phyloP scores from a whole-genome alignment of 441 rosid species.

The Populus hybrid region DNA sequence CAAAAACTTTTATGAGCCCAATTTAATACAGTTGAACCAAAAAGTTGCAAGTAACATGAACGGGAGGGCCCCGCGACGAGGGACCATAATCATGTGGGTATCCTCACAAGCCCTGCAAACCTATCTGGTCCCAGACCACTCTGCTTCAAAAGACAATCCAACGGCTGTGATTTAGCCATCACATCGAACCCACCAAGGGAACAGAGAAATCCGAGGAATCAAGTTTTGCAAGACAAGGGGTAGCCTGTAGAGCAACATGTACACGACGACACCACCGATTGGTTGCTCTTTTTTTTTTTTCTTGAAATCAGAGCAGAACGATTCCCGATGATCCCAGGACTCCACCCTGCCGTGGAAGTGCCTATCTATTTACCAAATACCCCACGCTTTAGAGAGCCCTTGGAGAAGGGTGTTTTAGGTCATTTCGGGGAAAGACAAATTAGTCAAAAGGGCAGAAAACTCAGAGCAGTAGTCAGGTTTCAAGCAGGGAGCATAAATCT shows the following conservation, averaged over 20 bases:
- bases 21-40: background rate
- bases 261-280: slow-evolving; percentile 1
- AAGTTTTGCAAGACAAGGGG: background rate
- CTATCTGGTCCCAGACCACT: slow-evolving; percentile 2
- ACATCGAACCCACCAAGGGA: slow-evolving; percentile 1
- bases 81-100: background rate
- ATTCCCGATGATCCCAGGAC: slow-evolving; percentile 16
- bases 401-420: slow-evolving; percentile 1
- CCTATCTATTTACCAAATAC: background rate
- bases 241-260: background rate
- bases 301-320: slow-evolving; percentile 34
- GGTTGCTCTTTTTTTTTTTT: slow-evolving; percentile 1
- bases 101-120: background rate
- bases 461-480: slow-evolving; percentile 17
- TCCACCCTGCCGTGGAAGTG: background rate
- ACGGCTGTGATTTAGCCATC: slow-evolving; percentile 21
- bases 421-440: slow-evolving; percentile 13
- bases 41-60: background rate
- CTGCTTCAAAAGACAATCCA: slow-evolving; percentile 7
- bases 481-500: background rate
- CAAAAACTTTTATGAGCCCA: background rate
- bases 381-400: background rate
- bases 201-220: slow-evolving; percentile 10
- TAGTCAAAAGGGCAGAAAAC: slow-evolving; percentile 21
- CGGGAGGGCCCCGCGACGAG: background rate